These are phyloP conservation scores for Venturia oleaginea DNA, from an alignment of 2,329 filamentous ascomycete genomes.

Conservation along the genomic window DNA sequence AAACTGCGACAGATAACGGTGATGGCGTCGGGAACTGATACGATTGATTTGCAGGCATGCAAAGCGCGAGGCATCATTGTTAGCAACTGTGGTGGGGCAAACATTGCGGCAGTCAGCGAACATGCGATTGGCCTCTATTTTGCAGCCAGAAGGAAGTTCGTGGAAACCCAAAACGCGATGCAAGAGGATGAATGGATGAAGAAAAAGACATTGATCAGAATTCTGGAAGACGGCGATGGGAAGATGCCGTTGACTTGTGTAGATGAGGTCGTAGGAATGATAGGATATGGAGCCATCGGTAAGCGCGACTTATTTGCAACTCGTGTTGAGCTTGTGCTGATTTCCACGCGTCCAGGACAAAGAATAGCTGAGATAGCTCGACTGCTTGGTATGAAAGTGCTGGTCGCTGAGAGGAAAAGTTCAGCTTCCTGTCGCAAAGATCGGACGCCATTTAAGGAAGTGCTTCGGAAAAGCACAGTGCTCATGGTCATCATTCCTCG, in stretches of 20 bases:
- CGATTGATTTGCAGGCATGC: constrained; percentile 31
- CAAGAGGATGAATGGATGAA: constrained; percentile 32
- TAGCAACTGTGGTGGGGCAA: constrained; percentile 32
- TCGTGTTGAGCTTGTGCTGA: not conserved
- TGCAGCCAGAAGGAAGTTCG: constrained; percentile 28
- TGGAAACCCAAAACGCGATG: constrained; percentile 25
- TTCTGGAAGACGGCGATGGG: constrained; percentile 27
- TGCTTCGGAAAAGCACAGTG: constrained; percentile 29
- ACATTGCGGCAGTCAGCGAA: constrained; percentile 33
- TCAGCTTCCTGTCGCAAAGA: constrained; percentile 19
- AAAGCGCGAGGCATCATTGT: constrained; percentile 30
- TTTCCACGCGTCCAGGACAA: constrained; percentile 25
- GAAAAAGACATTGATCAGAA: constrained; percentile 26
- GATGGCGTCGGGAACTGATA: constrained; percentile 33
- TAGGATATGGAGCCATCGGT: constrained; percentile 43
- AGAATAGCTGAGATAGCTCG: constrained; percentile 36
- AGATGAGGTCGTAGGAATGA: constrained; percentile 41
- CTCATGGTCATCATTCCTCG: constrained; percentile 29
- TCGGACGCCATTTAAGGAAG: constrained; percentile 29
- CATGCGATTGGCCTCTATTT: constrained; percentile 38
- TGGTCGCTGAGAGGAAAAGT: constrained; percentile 40
- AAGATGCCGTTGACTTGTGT: constrained; percentile 35
- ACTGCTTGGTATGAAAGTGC: constrained; percentile 40
- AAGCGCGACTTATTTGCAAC: constrained; percentile 13
- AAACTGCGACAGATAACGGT: constrained; percentile 31